Conservation (phyloP, 441 rosid species). For the Gossypium davidsonii region DNA sequence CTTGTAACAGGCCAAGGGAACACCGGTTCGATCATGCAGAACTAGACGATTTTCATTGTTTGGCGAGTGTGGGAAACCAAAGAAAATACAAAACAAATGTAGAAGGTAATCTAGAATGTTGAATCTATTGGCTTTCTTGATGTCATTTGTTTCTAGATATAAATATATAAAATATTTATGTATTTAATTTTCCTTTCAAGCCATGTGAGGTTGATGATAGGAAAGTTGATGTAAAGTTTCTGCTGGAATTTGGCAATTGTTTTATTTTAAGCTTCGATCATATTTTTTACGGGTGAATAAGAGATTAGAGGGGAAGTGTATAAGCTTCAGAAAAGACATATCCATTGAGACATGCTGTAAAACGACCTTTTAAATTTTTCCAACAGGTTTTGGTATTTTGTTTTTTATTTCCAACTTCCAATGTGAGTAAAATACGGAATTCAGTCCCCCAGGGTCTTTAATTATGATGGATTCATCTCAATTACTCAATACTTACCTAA, state of each 20-base stretch:
- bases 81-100: constrained; percentile 47
- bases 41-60: constrained; percentile 52
- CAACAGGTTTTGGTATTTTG: background rate
- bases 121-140: background rate
- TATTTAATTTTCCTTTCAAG: constrained; percentile 18
- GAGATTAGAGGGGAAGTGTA: background rate
- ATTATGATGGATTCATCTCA: no score
- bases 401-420: background rate
- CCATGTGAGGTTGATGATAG: background rate
- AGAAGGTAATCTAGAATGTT: constrained; percentile 31
- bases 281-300: constrained; percentile 4
- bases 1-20: constrained; percentile 46
- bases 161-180: constrained; percentile 19
- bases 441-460: no score
- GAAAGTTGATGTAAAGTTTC: background rate
- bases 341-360: background rate
- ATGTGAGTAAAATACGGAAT: background rate
- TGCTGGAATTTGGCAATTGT: constrained; percentile 1
- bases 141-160: constrained; percentile 14
- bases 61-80: constrained; percentile 59
- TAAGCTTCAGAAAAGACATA: background rate
- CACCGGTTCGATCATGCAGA: constrained; percentile 35
- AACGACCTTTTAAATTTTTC: background rate
- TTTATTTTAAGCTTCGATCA: background rate
- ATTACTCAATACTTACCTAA: no score